Percentiles rank a stretch among this genome's conserved stretches.
Evolutionary conservation across 148 eudicot species (phyloP).

Genomic region (Arctostaphylos glauca): DNA sequence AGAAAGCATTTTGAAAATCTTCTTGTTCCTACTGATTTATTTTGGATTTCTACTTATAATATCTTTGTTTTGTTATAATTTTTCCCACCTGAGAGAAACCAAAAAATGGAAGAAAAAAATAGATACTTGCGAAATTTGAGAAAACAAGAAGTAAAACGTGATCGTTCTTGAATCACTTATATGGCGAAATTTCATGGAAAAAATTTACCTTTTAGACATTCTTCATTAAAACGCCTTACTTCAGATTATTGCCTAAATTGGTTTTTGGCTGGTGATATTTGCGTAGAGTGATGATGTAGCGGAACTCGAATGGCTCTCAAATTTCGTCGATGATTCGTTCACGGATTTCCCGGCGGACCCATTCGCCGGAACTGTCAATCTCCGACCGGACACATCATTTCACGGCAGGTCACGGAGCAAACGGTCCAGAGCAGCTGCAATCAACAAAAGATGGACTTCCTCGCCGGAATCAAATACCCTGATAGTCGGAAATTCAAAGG

Average conservation of each 20-base stretch:
- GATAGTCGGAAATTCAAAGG: background rate
- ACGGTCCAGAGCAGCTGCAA: constrained; percentile 22
- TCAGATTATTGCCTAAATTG: background rate
- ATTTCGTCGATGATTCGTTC: constrained; percentile 35
- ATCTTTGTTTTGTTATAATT: too few relatives aligned
- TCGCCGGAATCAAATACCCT: background rate
- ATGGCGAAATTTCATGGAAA: too few relatives aligned
- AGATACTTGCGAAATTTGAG: too few relatives aligned
- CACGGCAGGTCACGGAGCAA: constrained; percentile 31
- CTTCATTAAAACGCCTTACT: too few relatives aligned
- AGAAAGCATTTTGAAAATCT: too few relatives aligned
- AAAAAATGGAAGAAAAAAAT: too few relatives aligned
- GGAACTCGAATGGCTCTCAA: constrained; percentile 40
- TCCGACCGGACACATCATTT: constrained; percentile 1
- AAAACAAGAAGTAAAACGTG: too few relatives aligned
- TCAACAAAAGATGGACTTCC: constrained; percentile 4
- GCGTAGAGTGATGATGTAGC: constrained; percentile 31
- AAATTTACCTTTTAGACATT: too few relatives aligned
- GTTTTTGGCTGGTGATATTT: background rate
- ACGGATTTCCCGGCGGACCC: constrained; percentile 21
- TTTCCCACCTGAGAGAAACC: too few relatives aligned
- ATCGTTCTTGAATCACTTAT: too few relatives aligned
- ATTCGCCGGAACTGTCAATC: background rate
- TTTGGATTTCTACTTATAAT: too few relatives aligned
- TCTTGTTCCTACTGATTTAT: too few relatives aligned